These are phyloP conservation scores for Brassica incana DNA, from an alignment of 345 rosid species.

Conservation along the genomic window DNA sequence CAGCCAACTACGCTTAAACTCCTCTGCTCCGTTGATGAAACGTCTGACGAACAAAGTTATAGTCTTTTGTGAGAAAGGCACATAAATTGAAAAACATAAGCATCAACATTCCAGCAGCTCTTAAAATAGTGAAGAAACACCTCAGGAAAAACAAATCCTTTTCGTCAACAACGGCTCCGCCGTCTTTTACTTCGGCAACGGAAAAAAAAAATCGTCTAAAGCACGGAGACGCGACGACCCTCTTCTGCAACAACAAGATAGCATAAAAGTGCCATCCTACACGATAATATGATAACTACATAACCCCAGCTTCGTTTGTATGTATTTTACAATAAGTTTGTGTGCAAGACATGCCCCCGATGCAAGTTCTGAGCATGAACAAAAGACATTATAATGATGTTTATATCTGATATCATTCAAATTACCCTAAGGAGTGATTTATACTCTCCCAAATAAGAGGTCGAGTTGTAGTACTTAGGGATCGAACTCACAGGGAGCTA, in stretches of 20 bases:
- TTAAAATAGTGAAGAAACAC: conserved; percentile 75
- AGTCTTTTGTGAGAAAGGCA: conserved; percentile 29
- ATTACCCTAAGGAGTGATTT: too few relatives aligned
- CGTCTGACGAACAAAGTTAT: conserved; percentile 37
- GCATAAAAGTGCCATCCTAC: conserved; percentile 90
- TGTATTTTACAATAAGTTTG: too few relatives aligned
- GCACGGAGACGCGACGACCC: conserved; percentile 85
- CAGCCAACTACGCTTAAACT: conserved; percentile 46
- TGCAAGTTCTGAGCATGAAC: too few relatives aligned
- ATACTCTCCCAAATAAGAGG: too few relatives aligned
- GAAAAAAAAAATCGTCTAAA: conserved; percentile 16
- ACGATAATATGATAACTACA: conserved; percentile 12
- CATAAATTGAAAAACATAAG: conserved; percentile 42
- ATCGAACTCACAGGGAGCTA: too few relatives aligned
- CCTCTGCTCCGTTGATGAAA: not conserved
- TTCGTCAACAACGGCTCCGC: conserved; percentile 53
- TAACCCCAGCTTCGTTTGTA: too few relatives aligned
- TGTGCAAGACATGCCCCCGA: too few relatives aligned
- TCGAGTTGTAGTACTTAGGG: too few relatives aligned
- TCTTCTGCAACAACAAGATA: conserved; percentile 83
- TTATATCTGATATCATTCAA: too few relatives aligned
- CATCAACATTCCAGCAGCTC: conserved; percentile 56
- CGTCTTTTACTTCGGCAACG: conserved; percentile 31
- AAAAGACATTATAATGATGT: too few relatives aligned
- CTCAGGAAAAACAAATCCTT: conserved; percentile 84